Evolutionary conservation across 208 protist species (phyloP).

Genomic region (Acanthamoeba royreba): DNA sequence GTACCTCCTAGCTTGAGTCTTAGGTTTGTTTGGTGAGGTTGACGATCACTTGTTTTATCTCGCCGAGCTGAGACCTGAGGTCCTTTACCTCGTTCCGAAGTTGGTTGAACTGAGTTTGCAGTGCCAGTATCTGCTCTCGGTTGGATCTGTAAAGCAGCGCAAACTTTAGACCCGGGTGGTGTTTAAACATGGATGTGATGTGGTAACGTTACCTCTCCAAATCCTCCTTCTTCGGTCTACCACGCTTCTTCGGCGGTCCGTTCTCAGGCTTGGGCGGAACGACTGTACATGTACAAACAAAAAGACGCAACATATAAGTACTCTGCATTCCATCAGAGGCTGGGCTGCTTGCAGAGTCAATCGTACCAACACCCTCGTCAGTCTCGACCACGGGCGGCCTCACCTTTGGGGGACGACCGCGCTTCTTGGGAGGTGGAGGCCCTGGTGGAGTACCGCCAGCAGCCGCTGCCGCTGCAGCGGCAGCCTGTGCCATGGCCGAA

Average conservation of each 20-base stretch:
- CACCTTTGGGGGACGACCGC: background rate
- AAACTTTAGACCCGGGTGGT: background rate
- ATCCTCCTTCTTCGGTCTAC: conserved; percentile 17
- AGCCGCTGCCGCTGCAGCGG: background rate
- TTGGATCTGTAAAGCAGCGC: background rate
- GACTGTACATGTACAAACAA: background rate
- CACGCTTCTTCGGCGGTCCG: background rate
- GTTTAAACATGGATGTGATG: background rate
- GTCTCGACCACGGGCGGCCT: background rate
- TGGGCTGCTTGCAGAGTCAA: no score
- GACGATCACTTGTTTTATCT: conserved; percentile 23
- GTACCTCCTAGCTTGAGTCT: no score
- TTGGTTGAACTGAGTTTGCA: background rate
- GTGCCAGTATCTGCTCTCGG: background rate
- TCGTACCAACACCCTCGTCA: background rate
- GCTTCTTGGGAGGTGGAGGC: background rate
- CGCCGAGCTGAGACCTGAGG: background rate
- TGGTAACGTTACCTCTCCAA: background rate
- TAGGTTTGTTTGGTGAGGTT: conserved; percentile 8
- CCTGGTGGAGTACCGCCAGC: background rate
- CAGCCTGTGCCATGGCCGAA: background rate
- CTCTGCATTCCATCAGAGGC: no score
- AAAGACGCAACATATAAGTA: no score
- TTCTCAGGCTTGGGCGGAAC: background rate
- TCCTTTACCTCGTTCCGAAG: background rate